Percentiles rank a stretch among this genome's conserved stretches.
These are phyloP conservation scores for Diplocarpon mali DNA, from an alignment of 2,329 filamentous ascomycete species.

Conservation along the genomic window DNA sequence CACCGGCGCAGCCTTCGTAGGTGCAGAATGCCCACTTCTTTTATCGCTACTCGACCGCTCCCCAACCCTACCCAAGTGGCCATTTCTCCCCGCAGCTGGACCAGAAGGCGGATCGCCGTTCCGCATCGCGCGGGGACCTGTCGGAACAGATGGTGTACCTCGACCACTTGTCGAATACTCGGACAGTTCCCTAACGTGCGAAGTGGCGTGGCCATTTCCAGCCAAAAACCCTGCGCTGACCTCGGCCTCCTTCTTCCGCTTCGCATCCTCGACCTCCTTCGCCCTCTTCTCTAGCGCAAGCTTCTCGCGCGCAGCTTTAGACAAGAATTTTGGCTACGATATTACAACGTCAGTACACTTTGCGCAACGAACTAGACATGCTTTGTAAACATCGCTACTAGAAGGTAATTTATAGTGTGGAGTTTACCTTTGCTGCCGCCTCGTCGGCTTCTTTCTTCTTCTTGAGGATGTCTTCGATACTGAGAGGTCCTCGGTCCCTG, in stretches of 20 bases:
- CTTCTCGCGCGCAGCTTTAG: constrained; percentile 71
- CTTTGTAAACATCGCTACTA: constrained; percentile 24
- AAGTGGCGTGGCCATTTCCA: constrained; percentile 17
- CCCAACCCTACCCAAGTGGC: constrained; percentile 9
- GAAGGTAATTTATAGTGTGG: constrained; percentile 6
- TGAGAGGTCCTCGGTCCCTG: constrained; percentile 43
- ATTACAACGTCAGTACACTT: constrained; percentile 17
- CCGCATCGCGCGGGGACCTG: constrained; percentile 61
- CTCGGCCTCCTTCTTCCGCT: constrained; percentile 33
- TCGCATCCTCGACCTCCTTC: constrained; percentile 58
- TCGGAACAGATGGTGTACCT: constrained; percentile 41
- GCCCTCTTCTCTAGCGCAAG: constrained; percentile 67
- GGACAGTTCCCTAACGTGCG: constrained; percentile 17
- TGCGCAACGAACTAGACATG: constrained; percentile 19
- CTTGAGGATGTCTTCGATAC: constrained; percentile 74
- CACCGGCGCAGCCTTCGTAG: constrained; percentile 22
- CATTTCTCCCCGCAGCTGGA: constrained; percentile 27
- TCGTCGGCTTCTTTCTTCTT: constrained; percentile 82
- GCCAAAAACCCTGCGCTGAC: constrained; percentile 13
- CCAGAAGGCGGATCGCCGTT: constrained; percentile 36
- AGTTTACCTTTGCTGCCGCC: constrained; percentile 60
- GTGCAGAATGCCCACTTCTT: constrained; percentile 8
- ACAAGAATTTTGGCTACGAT: constrained; percentile 65
- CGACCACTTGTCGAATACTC: constrained; percentile 20
- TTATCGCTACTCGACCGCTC: neutral